These are phyloP conservation scores for Iberis pinnata DNA, from an alignment of 345 rosid species.

Conservation along the genomic window DNA sequence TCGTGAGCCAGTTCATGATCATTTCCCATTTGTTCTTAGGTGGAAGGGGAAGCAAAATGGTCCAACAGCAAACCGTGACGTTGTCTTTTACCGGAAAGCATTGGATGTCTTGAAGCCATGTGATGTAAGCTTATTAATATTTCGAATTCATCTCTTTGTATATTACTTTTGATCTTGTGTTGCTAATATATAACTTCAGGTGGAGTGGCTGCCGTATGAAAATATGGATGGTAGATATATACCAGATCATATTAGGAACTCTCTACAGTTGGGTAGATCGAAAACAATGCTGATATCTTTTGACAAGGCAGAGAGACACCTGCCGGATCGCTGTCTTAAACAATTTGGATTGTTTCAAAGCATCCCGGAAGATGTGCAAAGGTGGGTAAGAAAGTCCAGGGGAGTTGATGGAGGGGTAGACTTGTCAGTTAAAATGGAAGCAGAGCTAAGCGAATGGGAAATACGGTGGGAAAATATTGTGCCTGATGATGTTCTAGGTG, in stretches of 20 bases:
- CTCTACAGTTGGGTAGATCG: constrained; percentile 74
- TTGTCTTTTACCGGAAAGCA: constrained; percentile 78
- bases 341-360: constrained; percentile 71
- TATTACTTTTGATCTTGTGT: constrained; percentile 3
- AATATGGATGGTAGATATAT: constrained; percentile 56
- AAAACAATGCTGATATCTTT: constrained; percentile 91
- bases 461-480: constrained; percentile 56
- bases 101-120: constrained; percentile 67
- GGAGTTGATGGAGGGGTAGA: constrained; percentile 98
- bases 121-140: constrained; percentile 42
- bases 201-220: constrained; percentile 89
- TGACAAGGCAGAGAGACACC: constrained; percentile 98
- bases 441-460: constrained; percentile 83
- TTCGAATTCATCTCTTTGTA: background rate
- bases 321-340: constrained; percentile 89
- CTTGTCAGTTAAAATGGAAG: constrained; percentile 83
- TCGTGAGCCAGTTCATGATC: constrained; percentile 67
- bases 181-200: constrained; percentile 31
- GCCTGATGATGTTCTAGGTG: constrained; percentile 51
- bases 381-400: constrained; percentile 90
- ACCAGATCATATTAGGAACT: constrained; percentile 54
- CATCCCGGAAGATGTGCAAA: constrained; percentile 75
- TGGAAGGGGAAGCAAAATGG: constrained; percentile 98
- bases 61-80: constrained; percentile 84
- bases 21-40: constrained; percentile 77